Base-by-base conservation (phyloP, 176 grass and related monocot genomes). In the Eremochloa ophiuroides region DNA sequence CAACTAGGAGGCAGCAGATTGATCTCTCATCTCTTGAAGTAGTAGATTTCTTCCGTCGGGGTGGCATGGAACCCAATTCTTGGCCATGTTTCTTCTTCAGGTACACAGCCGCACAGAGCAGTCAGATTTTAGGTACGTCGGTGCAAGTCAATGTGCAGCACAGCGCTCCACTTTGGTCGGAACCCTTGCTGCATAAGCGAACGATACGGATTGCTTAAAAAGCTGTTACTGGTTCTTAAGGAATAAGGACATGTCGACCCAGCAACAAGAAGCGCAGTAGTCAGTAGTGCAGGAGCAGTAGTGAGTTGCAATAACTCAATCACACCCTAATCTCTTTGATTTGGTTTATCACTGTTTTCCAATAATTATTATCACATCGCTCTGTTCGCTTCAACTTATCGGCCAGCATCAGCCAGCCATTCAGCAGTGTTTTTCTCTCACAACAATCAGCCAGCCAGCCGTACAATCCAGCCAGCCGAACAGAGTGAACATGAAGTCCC, bases 201-300 rank as follows among this genome's bases (percentile, higher is more conserved):
- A 39, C 10, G 10, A 41, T 40, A 40, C 7, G 40, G 76, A 55
- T 79, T n/a, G 56, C 63, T n/a, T 30, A 33, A 73, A 40, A 12
- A 53, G 25, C 25, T n/a, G 34, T 47, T 26, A 13, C 60, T 42
- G n/a, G 10, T 34, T 41, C 84, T 27, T 43, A 80, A 86, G 84
- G 43, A 80, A 66, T 44, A 22, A 44, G 10, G 77, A 86, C 34
- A 55, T 53, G 84, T n/a, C n/a, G n/a, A 86, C 84, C 35, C 18
- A 1, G 3, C 60, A 81, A 67, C 84, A 80, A 35, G 18, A 66
- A 31, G 41, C 12, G 20, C 34, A 11, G 58, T 41, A n/a, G n/a
- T n/a, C n/a, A n/a, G n/a, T n/a, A n/a, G n/a, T n/a, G n/a, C n/a
- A n/a, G n/a, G n/a, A n/a, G n/a, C n/a, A n/a, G n/a, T n/a, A n/a